phyloP scores from a whole-genome alignment of 2,329 filamentous ascomycete genomes.

The Rhinocladiella similis region DNA sequence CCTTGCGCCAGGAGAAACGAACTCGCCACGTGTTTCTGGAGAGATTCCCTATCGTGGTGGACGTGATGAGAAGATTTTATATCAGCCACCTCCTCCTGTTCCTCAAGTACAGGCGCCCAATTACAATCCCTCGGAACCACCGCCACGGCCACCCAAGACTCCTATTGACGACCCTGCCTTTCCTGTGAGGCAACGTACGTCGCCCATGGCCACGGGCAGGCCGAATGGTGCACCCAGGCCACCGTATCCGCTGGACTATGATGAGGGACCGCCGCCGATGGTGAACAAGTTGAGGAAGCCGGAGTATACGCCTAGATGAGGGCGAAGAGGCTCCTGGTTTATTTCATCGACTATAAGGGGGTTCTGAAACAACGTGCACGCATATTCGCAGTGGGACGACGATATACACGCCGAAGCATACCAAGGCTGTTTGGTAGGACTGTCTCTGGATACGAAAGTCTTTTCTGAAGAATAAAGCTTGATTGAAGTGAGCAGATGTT shows the following conservation, averaged over 20 bases:
- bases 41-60: conserved; percentile 38
- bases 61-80: conserved; percentile 38
- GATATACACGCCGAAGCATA: too few species aligned
- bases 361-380: too few species aligned
- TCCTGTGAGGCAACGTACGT: conserved; percentile 32
- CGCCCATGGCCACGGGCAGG: conserved; percentile 33
- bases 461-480: too few species aligned
- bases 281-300: conserved; percentile 89
- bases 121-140: conserved; percentile 47
- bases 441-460: too few species aligned
- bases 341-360: too few species aligned
- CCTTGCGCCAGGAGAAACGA: conserved; percentile 61
- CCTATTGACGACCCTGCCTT: conserved; percentile 51
- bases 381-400: too few species aligned
- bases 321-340: not conserved
- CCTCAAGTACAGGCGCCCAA: conserved; percentile 31
- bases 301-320: conserved; percentile 50
- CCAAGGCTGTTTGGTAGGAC: too few species aligned
- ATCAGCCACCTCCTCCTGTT: conserved; percentile 28
- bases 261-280: conserved; percentile 71
- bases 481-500: too few species aligned
- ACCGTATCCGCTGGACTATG: conserved; percentile 77
- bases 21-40: conserved; percentile 21
- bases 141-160: conserved; percentile 75
- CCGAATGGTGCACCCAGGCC: conserved; percentile 29